Base-by-base conservation (phyloP, 208 protist species). In the Leishmania gerbilli region DNA sequence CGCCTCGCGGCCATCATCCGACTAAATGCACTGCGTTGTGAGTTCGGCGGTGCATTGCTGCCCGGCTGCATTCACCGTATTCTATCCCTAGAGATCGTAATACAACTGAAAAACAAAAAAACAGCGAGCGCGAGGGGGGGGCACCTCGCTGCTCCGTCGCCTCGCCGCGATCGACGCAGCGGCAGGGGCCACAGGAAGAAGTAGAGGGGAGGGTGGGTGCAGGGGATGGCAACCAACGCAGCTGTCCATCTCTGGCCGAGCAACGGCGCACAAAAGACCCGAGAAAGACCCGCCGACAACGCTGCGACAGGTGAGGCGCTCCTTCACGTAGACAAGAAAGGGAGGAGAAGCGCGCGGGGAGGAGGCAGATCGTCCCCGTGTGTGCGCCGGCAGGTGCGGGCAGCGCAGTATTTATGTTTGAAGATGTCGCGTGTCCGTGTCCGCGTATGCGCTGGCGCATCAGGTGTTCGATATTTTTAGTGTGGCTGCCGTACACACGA, bases 1-100 rank as follows among this genome's bases (percentile, higher is more conserved):
- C 77, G 77, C 13, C 74, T 62, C 42, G 77, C 74, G 1, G 62
- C 74, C 55, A 85, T 80, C 51, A 79, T 58, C 2, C 77, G 82
- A 67, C 64, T 40, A 51, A 85, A 85, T 1, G 71, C 49, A n/a
- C 72, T 72, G 27, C 77, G 74, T 37, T 85, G 71, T 31, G 58
- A 64, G 17, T 37, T 45, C 27, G 49, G 74, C 21, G 42, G 40
- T 2, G 24, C 69, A 51, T 74, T n/a, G 69, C 17, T 15, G 24
- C 42, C 27, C 11, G 37, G 69, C 69, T 74, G 69, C 69, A 74
- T 74, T 55, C 24, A 55, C 27, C 69, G 31, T 42, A 24, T 13
- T 17, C 0, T 17, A 15, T 21, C 21, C 3, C 1, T 27, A 8
- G 27, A 21, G 9, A 40, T 37, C 15, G 8, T 42, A 42, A 31